These are phyloP conservation scores for Miamiensis avidus DNA, from an alignment of 169 alveolate genomes.

Conservation along the genomic window DNA sequence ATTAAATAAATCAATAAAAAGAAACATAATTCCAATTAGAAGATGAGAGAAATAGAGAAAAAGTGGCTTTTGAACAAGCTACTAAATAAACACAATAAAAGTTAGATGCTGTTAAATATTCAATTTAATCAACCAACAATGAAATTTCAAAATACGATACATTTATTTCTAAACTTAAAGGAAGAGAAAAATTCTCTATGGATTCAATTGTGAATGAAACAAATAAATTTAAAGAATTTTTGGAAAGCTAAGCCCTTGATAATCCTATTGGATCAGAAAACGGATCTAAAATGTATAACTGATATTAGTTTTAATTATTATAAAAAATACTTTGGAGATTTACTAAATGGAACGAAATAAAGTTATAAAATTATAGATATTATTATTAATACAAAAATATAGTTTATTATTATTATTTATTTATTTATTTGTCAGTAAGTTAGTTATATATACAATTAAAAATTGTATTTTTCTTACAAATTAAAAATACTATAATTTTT, in stretches of 20 bases:
- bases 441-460: too few relatives aligned
- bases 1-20: slow-evolving; percentile 14
- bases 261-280: not conserved
- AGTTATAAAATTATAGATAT: too few relatives aligned
- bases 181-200: slow-evolving; percentile 35
- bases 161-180: slow-evolving; percentile 17
- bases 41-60: slow-evolving; percentile 25
- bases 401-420: too few relatives aligned
- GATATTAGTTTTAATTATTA: not conserved
- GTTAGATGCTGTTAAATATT: slow-evolving; percentile 9
- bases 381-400: too few relatives aligned
- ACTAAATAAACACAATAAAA: slow-evolving; percentile 11
- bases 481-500: not conserved
- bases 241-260: not conserved
- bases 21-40: slow-evolving; percentile 17
- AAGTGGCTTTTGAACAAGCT: slow-evolving; percentile 18
- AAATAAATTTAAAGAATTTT: slow-evolving; percentile 19
- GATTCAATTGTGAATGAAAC: slow-evolving; percentile 34
- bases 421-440: too few relatives aligned
- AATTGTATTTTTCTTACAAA: not conserved
- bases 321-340: too few relatives aligned
- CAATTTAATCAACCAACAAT: slow-evolving; percentile 11
- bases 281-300: not conserved
- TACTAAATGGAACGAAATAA: not conserved
- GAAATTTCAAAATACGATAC: slow-evolving; percentile 17